Conservation (phyloP, 495 filamentous ascomycete genomes). For the Penicillium taxi region DNA sequence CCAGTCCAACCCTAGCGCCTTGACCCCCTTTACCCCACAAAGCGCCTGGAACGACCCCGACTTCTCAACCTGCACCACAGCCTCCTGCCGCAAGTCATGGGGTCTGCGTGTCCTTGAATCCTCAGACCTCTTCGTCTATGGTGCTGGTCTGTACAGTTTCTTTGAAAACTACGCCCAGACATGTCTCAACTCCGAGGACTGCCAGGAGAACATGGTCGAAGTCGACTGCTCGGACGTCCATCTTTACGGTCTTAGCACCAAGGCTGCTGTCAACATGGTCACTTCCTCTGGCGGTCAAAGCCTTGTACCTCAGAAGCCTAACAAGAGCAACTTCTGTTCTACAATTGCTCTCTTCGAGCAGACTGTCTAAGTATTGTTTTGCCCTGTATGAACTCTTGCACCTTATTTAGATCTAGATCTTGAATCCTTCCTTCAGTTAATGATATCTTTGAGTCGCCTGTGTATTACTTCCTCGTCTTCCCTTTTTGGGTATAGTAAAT, state of each 20-base stretch:
- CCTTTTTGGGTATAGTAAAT: neutral
- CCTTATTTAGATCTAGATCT: neutral
- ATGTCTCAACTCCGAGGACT: constrained; percentile 66
- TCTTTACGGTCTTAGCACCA: constrained; percentile 77
- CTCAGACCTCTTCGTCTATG: constrained; percentile 62
- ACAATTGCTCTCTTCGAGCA: constrained; percentile 60
- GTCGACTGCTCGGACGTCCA: constrained; percentile 67
- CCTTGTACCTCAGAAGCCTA: constrained; percentile 56
- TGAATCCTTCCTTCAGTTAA: neutral
- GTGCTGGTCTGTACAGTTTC: constrained; percentile 77
- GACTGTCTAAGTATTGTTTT: constrained; percentile 8
- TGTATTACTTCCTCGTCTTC: constrained; percentile 1
- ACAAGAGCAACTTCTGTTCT: constrained; percentile 66
- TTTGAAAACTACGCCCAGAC: constrained; percentile 79
- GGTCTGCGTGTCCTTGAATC: constrained; percentile 71
- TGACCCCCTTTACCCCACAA: constrained; percentile 58
- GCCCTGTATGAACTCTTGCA: no score
- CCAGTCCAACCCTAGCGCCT: constrained; percentile 74
- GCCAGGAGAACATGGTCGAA: constrained; percentile 82
- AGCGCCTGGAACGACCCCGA: constrained; percentile 63
- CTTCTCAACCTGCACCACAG: constrained; percentile 55
- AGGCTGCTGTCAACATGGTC: constrained; percentile 82
- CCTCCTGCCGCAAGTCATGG: constrained; percentile 71
- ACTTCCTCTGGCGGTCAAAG: constrained; percentile 41
- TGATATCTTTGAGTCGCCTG: neutral